Conservation (phyloP, 2,329 filamentous ascomycete species). For the Fusarium sp. region DNA sequence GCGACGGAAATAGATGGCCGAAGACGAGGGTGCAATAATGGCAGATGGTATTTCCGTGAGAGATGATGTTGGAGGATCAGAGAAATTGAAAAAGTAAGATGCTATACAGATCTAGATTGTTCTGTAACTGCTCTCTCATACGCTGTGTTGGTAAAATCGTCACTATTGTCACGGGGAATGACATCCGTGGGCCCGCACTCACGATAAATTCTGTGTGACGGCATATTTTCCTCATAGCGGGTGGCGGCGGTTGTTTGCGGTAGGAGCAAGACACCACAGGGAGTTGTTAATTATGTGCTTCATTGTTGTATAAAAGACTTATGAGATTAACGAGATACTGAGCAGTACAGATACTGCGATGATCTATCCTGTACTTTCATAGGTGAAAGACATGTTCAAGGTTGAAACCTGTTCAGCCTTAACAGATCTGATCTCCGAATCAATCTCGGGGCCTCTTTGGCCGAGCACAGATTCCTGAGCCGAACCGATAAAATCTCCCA, state of each 20-base stretch:
- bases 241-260: constrained; percentile 43
- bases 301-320: background rate
- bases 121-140: background rate
- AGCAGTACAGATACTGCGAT: background rate
- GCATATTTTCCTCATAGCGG: constrained; percentile 33
- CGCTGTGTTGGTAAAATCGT: constrained; percentile 10
- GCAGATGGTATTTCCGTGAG: background rate
- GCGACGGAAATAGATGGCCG: constrained; percentile 41
- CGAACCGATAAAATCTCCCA: constrained; percentile 25
- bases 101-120: background rate
- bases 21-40: constrained; percentile 10
- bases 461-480: constrained; percentile 22
- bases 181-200: constrained; percentile 16
- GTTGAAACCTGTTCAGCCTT: background rate
- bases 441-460: constrained; percentile 27
- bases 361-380: background rate
- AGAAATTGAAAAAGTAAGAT: background rate
- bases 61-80: background rate
- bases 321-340: background rate
- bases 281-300: background rate
- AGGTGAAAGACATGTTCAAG: background rate
- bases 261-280: background rate
- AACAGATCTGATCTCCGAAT: constrained; percentile 13
- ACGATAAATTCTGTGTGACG: constrained; percentile 23
- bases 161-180: constrained; percentile 32